Evolutionary conservation across 768 basidiomycete genomes (phyloP).

Genomic region (Rickenella mellea): DNA sequence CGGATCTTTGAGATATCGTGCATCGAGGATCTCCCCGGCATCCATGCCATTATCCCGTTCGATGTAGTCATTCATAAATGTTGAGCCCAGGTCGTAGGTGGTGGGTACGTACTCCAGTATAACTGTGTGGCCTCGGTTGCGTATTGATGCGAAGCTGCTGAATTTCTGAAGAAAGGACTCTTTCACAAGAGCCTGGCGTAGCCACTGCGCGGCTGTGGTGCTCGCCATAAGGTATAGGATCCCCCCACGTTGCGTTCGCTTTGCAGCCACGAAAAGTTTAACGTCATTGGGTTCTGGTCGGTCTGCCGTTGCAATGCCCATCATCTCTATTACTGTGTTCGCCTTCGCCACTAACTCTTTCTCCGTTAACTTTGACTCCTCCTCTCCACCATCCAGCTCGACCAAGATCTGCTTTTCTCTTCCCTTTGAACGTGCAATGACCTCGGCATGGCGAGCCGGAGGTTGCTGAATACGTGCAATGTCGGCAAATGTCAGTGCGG

Average conservation of each 20-base stretch:
- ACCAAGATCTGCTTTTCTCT: too few relatives aligned
- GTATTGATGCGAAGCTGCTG: conserved; percentile 6
- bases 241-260: conserved; percentile 5
- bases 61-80: background rate
- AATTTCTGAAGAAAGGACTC: conserved; percentile 5
- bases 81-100: conserved; percentile 5
- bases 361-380: conserved; percentile 6
- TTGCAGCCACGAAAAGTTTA: background rate
- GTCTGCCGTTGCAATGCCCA: background rate
- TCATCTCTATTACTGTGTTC: conserved; percentile 8
- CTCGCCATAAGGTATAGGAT: conserved; percentile 11
- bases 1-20: conserved; percentile 19
- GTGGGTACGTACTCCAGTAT: conserved; percentile 17
- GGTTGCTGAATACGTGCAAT: too few relatives aligned
- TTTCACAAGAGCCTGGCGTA: background rate
- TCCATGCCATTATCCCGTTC: conserved; percentile 11
- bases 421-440: too few relatives aligned
- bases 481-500: too few relatives aligned
- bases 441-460: too few relatives aligned
- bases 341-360: conserved; percentile 11
- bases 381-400: too few relatives aligned
- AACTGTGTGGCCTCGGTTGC: conserved; percentile 1
- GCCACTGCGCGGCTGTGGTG: conserved; percentile 10
- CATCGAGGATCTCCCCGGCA: conserved; percentile 2
- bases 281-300: background rate